A percentile compares a stretch with the other conserved stretches of the same genome.
These are phyloP conservation scores for Verticillium longisporum DNA, from an alignment of 2,329 filamentous ascomycete genomes.

Conservation along the genomic window DNA sequence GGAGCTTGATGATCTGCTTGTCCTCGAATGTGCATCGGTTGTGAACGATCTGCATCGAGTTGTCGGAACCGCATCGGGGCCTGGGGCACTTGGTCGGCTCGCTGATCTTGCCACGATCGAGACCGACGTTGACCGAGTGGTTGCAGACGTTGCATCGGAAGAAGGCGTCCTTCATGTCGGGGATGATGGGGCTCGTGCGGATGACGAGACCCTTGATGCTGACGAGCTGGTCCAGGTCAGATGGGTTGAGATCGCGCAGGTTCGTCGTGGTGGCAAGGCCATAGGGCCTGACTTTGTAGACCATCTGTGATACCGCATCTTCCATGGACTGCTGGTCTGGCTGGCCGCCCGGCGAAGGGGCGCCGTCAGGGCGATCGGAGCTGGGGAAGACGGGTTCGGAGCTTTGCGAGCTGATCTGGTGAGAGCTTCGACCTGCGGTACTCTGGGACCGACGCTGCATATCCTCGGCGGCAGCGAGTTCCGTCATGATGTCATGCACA, in stretches of 20 bases:
- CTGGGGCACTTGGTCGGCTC: slow-evolving; percentile 90
- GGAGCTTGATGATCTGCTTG: slow-evolving; percentile 97
- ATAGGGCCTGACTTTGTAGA: slow-evolving; percentile 84
- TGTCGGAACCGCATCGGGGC: slow-evolving; percentile 71
- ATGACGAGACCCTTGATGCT: slow-evolving; percentile 95
- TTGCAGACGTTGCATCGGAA: slow-evolving; percentile 94
- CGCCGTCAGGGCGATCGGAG: slow-evolving; percentile 60
- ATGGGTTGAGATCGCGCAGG: slow-evolving; percentile 87
- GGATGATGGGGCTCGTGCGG: slow-evolving; percentile 89
- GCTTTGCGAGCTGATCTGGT: slow-evolving; percentile 44
- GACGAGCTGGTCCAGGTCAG: slow-evolving; percentile 80
- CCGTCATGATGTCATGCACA: slow-evolving; percentile 88
- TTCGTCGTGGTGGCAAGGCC: slow-evolving; percentile 84
- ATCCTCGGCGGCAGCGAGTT: slow-evolving; percentile 77
- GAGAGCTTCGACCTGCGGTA: slow-evolving; percentile 40
- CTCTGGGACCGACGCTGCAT: slow-evolving; percentile 60
- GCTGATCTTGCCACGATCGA: slow-evolving; percentile 92
- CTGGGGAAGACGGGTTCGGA: slow-evolving; percentile 73
- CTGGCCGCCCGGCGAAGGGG: slow-evolving; percentile 33
- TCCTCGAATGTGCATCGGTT: slow-evolving; percentile 93
- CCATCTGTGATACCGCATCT: slow-evolving; percentile 69
- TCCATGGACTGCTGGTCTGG: slow-evolving; percentile 57
- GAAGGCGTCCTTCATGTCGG: slow-evolving; percentile 98
- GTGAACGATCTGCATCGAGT: slow-evolving; percentile 98
- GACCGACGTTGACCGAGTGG: slow-evolving; percentile 81